Conservation (phyloP, 306 rosid genomes). For the Boehmeria nivea region DNA sequence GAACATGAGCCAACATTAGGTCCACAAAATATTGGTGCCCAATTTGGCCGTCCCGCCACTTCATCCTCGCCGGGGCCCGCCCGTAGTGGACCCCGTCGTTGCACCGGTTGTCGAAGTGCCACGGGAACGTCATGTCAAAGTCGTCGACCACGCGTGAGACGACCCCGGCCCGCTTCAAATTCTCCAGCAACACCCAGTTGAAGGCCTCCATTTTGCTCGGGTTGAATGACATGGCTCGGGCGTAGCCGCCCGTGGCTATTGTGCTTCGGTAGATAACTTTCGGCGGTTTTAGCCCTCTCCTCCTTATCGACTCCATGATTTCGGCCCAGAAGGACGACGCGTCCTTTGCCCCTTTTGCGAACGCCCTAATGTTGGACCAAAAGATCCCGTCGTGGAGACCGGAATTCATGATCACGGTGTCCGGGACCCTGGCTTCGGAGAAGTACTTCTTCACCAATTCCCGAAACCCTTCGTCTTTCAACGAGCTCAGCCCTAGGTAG, state of each 20-base stretch:
- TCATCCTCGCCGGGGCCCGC: slow-evolving; percentile 62
- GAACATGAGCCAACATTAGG: slow-evolving; percentile 80
- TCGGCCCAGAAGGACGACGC: slow-evolving; percentile 82
- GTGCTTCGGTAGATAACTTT: slow-evolving; percentile 68
- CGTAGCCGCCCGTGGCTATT: slow-evolving; percentile 79
- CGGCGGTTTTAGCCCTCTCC: slow-evolving; percentile 57
- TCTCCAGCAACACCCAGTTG: slow-evolving; percentile 63
- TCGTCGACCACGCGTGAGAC: slow-evolving; percentile 66
- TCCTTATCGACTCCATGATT: slow-evolving; percentile 44
- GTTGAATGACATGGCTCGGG: slow-evolving; percentile 65
- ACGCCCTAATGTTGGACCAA: slow-evolving; percentile 60
- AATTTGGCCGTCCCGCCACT: slow-evolving; percentile 77
- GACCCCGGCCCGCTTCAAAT: slow-evolving; percentile 55
- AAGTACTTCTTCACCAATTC: slow-evolving; percentile 54
- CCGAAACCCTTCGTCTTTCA: slow-evolving; percentile 62
- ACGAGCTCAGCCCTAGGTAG: slow-evolving; percentile 76
- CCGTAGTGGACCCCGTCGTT: slow-evolving; percentile 92
- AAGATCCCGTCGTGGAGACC: slow-evolving; percentile 77
- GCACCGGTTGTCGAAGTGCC: slow-evolving; percentile 85
- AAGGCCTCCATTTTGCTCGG: slow-evolving; percentile 84
- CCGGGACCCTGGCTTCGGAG: slow-evolving; percentile 64
- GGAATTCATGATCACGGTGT: slow-evolving; percentile 75
- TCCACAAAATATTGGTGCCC: slow-evolving; percentile 93
- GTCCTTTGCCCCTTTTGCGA: slow-evolving; percentile 52
- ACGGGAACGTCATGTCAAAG: slow-evolving; percentile 85